Conservation (phyloP, 306 rosid species). For the Acacia melanoxylon region DNA sequence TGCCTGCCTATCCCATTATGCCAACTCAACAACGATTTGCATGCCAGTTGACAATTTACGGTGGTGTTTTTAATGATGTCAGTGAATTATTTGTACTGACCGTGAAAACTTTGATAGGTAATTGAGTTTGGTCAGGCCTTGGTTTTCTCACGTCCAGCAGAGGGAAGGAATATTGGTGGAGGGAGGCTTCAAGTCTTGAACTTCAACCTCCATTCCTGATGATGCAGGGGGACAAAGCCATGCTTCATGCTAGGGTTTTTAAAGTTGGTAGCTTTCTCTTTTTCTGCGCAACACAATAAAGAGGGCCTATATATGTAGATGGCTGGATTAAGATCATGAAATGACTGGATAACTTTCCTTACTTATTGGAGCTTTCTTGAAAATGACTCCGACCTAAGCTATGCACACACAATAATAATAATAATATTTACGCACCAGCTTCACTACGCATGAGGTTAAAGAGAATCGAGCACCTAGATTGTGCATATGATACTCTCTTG, state of each 20-base stretch:
- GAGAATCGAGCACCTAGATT: slow-evolving; percentile 27
- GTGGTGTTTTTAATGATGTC: background rate
- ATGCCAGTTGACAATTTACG: background rate
- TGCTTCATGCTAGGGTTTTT: slow-evolving; percentile 13
- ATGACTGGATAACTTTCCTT: background rate
- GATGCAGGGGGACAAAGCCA: slow-evolving; percentile 20
- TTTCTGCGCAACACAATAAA: slow-evolving; percentile 1
- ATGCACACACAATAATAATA: background rate
- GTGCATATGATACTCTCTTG: slow-evolving; percentile 16
- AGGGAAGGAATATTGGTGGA: background rate
- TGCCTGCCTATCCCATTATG: background rate
- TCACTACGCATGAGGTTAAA: slow-evolving; percentile 16
- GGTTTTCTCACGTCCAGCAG: background rate
- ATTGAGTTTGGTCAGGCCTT: background rate
- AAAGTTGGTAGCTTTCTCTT: background rate
- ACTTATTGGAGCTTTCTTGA: slow-evolving; percentile 38
- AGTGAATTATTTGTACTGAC: background rate
- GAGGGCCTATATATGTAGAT: background rate
- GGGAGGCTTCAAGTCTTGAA: background rate
- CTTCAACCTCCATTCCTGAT: slow-evolving; percentile 18
- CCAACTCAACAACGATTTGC: background rate
- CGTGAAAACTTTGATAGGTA: background rate
- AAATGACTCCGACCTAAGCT: slow-evolving; percentile 8
- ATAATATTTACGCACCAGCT: slow-evolving; percentile 1
- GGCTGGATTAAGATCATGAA: background rate